Evolutionary conservation across 2,329 filamentous ascomycete species (phyloP), one percentile per base, ranked within the genome.

Genomic region (Trichophyton schoenleinii): DNA sequence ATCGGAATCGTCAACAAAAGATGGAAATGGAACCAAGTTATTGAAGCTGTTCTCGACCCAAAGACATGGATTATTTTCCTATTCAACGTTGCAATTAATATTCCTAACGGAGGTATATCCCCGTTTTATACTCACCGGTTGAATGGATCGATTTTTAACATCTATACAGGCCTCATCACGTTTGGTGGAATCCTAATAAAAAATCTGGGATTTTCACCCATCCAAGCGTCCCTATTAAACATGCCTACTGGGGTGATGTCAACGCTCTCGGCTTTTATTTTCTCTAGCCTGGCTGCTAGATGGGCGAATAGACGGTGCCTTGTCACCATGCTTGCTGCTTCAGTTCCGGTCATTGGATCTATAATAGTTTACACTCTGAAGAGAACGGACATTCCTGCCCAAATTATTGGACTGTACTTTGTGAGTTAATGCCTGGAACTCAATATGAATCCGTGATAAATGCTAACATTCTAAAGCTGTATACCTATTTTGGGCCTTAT

Each of bases 191-290:
- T 75, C 42, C 84, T 87, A 64, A 74, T 87, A 13, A 73, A 78
- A 57, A 77, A 81, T 60, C 87, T 90, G 83, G 87, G 87, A 8
- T 89, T 86, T 72, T 81, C 80, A 0, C 75, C 79, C 13, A 80
- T 89, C 1, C 64, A 72, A 34, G 68, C 72, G 0, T 72, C 73
- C 0, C 65, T 76, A 13, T 66, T 77, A 6, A 72, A 71, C 48
- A 73, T 74, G 68, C 72, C 72, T 0, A 71, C 70, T 1, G 70
- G 70, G 0, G 66, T 72, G 8, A 72, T 72, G 69, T 70, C 69
- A 0, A 72, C 70, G 0, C 59, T 71, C 4, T 68, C 70, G 18
- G 70, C 69, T 15, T 69, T 72, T 59, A 57, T 67, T 0, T 70
- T 70, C 61, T 71, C 70, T 7, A 70, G 66, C 62, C 55, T 67